Percentiles rank a stretch among this genome's conserved stretches.
Conservation (phyloP, 2,329 filamentous ascomycete genomes). For the Fusarium brevicatenulatum region DNA sequence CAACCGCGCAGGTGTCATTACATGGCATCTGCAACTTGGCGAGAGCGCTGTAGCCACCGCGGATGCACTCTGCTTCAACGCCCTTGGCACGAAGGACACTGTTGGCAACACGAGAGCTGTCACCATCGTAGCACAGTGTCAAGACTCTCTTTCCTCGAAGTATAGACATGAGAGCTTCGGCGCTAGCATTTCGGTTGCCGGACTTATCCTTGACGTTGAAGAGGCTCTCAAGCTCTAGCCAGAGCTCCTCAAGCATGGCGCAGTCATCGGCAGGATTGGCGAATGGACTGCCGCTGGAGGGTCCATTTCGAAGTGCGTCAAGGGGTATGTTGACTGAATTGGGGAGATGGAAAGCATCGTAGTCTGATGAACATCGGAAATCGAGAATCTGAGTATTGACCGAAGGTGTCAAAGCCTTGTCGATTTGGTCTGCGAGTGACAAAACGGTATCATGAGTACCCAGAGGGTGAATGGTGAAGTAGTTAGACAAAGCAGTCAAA, state of each 20-base stretch:
- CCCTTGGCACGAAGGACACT: conserved; percentile 64
- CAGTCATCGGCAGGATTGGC: conserved; percentile 59
- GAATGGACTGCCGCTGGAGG: conserved; percentile 43
- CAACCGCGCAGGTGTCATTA: conserved; percentile 40
- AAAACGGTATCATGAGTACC: conserved; percentile 40
- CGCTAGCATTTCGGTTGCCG: conserved; percentile 43
- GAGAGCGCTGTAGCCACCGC: conserved; percentile 52
- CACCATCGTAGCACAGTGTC: conserved; percentile 63
- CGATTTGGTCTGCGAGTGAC: conserved; percentile 41
- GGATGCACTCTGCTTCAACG: conserved; percentile 57
- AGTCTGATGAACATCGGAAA: conserved; percentile 55
- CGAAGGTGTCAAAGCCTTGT: conserved; percentile 40
- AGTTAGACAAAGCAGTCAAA: conserved; percentile 51
- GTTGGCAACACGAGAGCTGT: conserved; percentile 64
- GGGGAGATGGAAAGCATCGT: conserved; percentile 55
- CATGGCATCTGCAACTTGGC: conserved; percentile 43
- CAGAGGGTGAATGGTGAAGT: conserved; percentile 44
- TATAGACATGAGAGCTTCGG: conserved; percentile 43
- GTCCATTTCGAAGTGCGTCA: conserved; percentile 47
- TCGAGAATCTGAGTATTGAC: conserved; percentile 55
- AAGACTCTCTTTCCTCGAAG: conserved; percentile 54
- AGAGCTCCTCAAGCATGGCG: conserved; percentile 56
- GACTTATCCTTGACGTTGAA: conserved; percentile 50
- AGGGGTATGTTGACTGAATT: conserved; percentile 59
- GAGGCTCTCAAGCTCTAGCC: conserved; percentile 58